phyloP scores from a whole-genome alignment of 2,329 filamentous ascomycete genomes.

The Paradendryphiella salina region DNA sequence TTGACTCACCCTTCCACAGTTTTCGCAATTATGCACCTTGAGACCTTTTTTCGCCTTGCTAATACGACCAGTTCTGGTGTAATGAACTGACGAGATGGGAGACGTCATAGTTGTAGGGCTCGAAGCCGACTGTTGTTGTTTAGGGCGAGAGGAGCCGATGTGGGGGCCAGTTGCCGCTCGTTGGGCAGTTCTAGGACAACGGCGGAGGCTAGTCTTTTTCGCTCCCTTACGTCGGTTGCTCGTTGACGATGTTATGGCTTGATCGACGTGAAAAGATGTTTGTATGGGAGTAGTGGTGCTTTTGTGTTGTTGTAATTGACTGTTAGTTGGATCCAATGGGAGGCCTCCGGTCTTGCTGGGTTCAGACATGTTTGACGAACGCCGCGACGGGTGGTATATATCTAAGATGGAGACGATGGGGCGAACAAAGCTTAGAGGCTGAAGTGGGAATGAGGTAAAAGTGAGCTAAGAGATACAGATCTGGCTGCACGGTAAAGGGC shows the following conservation, averaged over 20 bases:
- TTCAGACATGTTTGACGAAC: constrained; percentile 40
- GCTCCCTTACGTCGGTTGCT: constrained; percentile 30
- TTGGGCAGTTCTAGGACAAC: constrained; percentile 32
- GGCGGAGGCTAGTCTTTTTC: constrained; percentile 32
- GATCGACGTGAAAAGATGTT: constrained; percentile 24
- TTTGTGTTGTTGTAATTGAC: constrained; percentile 29
- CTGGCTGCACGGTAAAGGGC: constrained; percentile 37
- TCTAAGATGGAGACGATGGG: constrained; percentile 28
- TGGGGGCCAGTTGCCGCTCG: constrained; percentile 30
- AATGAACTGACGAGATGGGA: constrained; percentile 41
- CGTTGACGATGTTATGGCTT: constrained; percentile 30
- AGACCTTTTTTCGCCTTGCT: constrained; percentile 55
- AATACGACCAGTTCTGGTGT: constrained; percentile 53
- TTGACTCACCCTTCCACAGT: constrained; percentile 51
- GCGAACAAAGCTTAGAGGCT: constrained; percentile 39
- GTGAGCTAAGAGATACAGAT: constrained; percentile 38
- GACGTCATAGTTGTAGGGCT: constrained; percentile 40
- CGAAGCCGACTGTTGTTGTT: constrained; percentile 37
- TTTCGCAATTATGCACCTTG: constrained; percentile 52
- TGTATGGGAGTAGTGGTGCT: constrained; percentile 19
- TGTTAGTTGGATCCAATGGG: constrained; percentile 34
- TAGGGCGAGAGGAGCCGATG: constrained; percentile 34
- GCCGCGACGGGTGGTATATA: constrained; percentile 41
- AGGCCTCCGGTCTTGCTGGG: constrained; percentile 39
- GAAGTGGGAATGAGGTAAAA: constrained; percentile 36